These are phyloP conservation scores for Ceratopteris richardii DNA, from an alignment of 75 land plant genomes.

Conservation along the genomic window DNA sequence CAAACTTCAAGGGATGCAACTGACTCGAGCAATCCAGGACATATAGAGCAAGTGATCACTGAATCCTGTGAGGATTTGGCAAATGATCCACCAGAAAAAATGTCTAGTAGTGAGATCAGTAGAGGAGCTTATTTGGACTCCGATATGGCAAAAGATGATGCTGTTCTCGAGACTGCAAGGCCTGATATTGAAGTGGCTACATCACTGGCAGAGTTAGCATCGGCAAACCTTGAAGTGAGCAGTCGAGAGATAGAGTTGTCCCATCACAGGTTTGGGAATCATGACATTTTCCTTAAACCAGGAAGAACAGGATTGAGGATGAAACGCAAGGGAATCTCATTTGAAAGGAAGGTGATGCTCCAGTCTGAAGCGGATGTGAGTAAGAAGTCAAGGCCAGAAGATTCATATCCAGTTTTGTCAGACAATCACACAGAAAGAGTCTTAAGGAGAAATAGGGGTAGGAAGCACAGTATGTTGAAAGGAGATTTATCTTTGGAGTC, in stretches of 20 bases:
- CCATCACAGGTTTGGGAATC: neutral
- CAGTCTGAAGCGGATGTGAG: neutral
- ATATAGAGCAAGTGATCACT: too few relatives aligned
- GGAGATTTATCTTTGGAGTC: neutral
- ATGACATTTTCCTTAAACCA: neutral
- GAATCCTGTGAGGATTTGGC: too few relatives aligned
- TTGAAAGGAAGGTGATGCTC: neutral
- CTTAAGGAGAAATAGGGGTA: neutral
- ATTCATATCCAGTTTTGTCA: neutral
- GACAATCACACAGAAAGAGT: neutral
- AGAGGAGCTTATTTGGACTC: neutral
- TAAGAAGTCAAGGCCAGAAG: neutral
- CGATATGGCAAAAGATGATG: neutral
- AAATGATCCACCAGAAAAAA: too few relatives aligned
- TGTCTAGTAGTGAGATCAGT: neutral
- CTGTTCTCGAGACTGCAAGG: neutral
- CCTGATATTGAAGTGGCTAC: constrained; percentile 3
- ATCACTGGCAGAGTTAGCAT: constrained; percentile 3
- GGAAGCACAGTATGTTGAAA: neutral
- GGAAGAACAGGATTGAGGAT: neutral
- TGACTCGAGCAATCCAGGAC: too few relatives aligned
- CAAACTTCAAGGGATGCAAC: too few relatives aligned
- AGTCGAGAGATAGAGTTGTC: neutral
- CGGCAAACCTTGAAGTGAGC: neutral
- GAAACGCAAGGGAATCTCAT: neutral